phyloP scores from a whole-genome alignment of 139 green algal genomes.

The Chlorella sp. region DNA sequence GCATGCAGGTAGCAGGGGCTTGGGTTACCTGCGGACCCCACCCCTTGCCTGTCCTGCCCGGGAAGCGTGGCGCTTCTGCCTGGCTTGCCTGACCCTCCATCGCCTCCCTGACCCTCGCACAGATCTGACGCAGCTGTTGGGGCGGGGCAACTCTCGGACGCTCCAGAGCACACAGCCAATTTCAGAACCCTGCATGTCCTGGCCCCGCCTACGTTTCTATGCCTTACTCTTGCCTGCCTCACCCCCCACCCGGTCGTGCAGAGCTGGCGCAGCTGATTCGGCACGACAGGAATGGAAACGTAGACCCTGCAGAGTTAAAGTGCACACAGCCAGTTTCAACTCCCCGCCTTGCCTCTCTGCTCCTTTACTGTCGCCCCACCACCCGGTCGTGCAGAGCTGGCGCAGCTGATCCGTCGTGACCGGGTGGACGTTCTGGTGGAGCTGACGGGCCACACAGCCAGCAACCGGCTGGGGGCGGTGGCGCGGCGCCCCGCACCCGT shows the following conservation, averaged over 20 bases:
- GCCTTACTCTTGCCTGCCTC: no score
- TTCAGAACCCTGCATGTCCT: no score
- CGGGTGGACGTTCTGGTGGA: slow-evolving; percentile 96
- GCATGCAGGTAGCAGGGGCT: not conserved
- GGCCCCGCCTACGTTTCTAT: no score
- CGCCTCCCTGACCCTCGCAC: not conserved
- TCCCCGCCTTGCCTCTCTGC: no score
- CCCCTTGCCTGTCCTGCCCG: not conserved
- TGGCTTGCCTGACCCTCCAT: not conserved
- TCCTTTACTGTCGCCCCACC: no score
- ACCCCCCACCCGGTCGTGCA: no score
- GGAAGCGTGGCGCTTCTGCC: not conserved
- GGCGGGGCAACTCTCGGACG: no score
- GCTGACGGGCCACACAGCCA: slow-evolving; percentile 96
- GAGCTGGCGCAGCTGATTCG: slow-evolving; percentile 72
- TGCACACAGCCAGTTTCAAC: no score
- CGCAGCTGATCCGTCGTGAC: slow-evolving; percentile 63
- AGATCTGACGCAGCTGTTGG: slow-evolving; percentile 68
- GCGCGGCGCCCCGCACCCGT: slow-evolving; percentile 87
- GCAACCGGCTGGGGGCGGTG: slow-evolving; percentile 93
- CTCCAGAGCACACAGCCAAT: no score
- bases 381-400: slow-evolving; percentile 62
- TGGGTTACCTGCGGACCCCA: no score
- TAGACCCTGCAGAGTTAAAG: no score
- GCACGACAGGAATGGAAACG: no score